Conservation (phyloP, 2,329 filamentous ascomycete genomes). For the Fusarium devonianum region DNA sequence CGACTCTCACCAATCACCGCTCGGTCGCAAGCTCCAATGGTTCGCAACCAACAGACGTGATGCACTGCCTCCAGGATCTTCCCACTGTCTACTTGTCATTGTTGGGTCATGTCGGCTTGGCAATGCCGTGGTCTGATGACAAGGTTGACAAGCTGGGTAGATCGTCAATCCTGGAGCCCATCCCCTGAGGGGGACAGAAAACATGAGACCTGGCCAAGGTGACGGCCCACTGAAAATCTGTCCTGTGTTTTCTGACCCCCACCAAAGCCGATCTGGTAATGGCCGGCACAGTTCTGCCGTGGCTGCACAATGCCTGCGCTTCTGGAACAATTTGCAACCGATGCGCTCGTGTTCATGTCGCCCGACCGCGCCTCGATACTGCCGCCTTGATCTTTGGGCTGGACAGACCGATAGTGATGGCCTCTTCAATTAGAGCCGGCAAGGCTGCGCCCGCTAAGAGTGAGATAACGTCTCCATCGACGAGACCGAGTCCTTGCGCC, state of each 20-base stretch:
- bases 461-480: conserved; percentile 15
- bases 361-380: conserved; percentile 15
- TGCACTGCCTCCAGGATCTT: conserved; percentile 27
- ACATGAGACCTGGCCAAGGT: too few relatives aligned
- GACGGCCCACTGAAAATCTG: too few relatives aligned
- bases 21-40: conserved; percentile 5
- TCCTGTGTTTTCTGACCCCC: too few relatives aligned
- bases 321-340: conserved; percentile 29
- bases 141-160: conserved; percentile 1
- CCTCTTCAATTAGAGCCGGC: too few relatives aligned
- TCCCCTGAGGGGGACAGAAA: too few relatives aligned
- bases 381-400: conserved; percentile 10
- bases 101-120: conserved; percentile 25
- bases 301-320: conserved; percentile 1
- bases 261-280: too few relatives aligned
- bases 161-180: conserved; percentile 15
- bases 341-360: neutral
- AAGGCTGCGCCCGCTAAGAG: too few relatives aligned
- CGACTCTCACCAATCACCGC: conserved; percentile 17
- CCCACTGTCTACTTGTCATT: conserved; percentile 18
- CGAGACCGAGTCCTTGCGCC: conserved; percentile 16
- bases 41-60: conserved; percentile 19
- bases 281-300: conserved; percentile 15
- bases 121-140: conserved; percentile 11
- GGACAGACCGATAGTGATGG: too few relatives aligned